Base-by-base conservation (phyloP, 352 stramenopile genomes). In the Phytophthora multivora region DNA sequence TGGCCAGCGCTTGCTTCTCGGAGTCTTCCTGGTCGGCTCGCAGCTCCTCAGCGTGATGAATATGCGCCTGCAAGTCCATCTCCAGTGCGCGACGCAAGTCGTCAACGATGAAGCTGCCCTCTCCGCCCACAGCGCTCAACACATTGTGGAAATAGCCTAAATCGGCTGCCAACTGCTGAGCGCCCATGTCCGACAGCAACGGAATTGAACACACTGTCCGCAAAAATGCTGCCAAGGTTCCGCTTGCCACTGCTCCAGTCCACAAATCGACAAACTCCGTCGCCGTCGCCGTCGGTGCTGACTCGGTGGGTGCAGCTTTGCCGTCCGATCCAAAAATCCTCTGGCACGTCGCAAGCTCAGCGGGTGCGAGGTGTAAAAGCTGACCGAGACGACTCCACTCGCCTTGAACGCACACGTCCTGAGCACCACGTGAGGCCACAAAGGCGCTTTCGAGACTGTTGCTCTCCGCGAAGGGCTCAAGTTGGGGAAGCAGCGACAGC, bases 61-160 rank as follows among this genome's bases (percentile, higher is more conserved):
- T 36, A 51, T 86, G 77, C 0, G 54, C 48, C 9, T 64, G 60
- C 10, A 66, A 15, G 31, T 76, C 58, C 42, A 75, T 66, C 30
- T 81, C 71, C n/a, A 89, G 64, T n/a, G 69, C 62, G 16, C 56
- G 39, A 36, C 72, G 72, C 57, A 86, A 42, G 18, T 83, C 79
- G 19, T 88, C 71, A 16, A 86, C 49, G 5, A 88, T 69, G 16
- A 85, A 83, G 51, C 84, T 88, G 23, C 62, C 64, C 9, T 87
- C 77, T 25, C 64, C 77, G 4, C 84, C 81, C 13, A 95, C 76
- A 0, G 87, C 87, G 45, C 73, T 89, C 38, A 93, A 59, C 11
- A 94, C 83, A 48, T 93, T 95, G 58, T 89, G 66, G 36, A 94
- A 91, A 56, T 95, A 95, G 31, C 71, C 73, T 38, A 94, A 25